Evolutionary conservation across 306 rosid genomes (phyloP), one percentile per base, ranked within the genome.

Genomic region (Prunus davidiana): DNA sequence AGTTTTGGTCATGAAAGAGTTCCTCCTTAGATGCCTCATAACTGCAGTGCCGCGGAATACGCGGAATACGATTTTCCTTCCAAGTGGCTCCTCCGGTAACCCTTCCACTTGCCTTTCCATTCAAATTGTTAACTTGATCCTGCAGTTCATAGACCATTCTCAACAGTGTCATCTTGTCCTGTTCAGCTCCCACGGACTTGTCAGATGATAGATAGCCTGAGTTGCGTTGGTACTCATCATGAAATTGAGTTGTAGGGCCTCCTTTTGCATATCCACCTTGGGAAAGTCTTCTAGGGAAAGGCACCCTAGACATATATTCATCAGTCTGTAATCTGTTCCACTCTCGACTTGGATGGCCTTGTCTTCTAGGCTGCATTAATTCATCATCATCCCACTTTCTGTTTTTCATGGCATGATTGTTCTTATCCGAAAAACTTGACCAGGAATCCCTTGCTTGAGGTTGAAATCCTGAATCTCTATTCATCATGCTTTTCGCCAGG

Each of bases 141-240:
- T 91, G 92, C 89, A 95, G 70, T 77, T 86, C 87, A 50, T 78
- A 20, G 63, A 91, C 86, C 86, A 89, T 87, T 83, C 81, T 84
- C 82, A 87, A 25, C 79, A 96, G 76, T 75, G 82, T 82, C 85
- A 76, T 43, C 91, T 90, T 88, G 75, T 89, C 91, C 47, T 71
- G 87, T 71, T 83, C 90, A 65, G 84, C 77, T 65, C 82, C 85
- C 73, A 78, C 81, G 52, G 47, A 67, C 34, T 56, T 76, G 13
- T 78, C 88, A 43, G 67, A 80, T 71, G 91, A 78, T 61, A 73
- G 81, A 81, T 85, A 73, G 81, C 87, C 82, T 64, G 94, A 74
- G 61, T 80, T 69, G 78, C 69, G 19, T 50, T 75, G 79, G 76
- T 73, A 85, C 38, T 89, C 83, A 10, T 81, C 77, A 30, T 69